Percentiles rank a stretch among this genome's conserved stretches.
phyloP scores from a whole-genome alignment of 164 flowering plant genomes.

The Magnolia changhungtana region DNA sequence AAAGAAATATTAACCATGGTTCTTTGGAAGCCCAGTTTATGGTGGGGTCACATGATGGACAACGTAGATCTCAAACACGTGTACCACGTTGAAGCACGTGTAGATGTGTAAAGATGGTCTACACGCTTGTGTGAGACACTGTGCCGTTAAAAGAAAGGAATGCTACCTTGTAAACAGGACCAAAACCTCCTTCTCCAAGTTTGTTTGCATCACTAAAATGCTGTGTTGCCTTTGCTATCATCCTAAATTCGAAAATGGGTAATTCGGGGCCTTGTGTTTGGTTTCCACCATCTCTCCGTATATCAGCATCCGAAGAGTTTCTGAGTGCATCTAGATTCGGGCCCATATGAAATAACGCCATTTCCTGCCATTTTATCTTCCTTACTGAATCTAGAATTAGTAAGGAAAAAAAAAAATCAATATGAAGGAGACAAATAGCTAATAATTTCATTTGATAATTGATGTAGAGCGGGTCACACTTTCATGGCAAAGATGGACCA shows the following conservation, averaged over 20 bases:
- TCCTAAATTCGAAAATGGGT: background rate
- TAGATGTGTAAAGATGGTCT: background rate
- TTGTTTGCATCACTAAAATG: background rate
- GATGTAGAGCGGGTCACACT: no score
- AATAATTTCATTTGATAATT: no score
- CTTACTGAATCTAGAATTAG: no score
- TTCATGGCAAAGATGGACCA: no score
- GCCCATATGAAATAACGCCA: no score
- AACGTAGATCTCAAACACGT: background rate
- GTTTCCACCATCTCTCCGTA: no score
- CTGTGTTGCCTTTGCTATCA: background rate
- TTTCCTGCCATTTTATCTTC: no score
- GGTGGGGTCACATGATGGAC: background rate
- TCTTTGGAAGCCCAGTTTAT: background rate
- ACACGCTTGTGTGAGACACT: background rate
- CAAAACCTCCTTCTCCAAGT: conserved; percentile 6
- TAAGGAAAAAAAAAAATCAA: no score
- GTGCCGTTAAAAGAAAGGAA: background rate
- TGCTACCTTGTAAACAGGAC: conserved; percentile 2
- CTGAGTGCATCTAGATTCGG: background rate
- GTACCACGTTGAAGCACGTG: background rate
- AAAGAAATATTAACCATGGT: background rate
- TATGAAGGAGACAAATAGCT: no score
- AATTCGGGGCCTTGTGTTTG: background rate
- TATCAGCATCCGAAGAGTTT: no score